Base-by-base conservation (phyloP, 352 stramenopile species). In the Pseudoperonospora humuli region DNA sequence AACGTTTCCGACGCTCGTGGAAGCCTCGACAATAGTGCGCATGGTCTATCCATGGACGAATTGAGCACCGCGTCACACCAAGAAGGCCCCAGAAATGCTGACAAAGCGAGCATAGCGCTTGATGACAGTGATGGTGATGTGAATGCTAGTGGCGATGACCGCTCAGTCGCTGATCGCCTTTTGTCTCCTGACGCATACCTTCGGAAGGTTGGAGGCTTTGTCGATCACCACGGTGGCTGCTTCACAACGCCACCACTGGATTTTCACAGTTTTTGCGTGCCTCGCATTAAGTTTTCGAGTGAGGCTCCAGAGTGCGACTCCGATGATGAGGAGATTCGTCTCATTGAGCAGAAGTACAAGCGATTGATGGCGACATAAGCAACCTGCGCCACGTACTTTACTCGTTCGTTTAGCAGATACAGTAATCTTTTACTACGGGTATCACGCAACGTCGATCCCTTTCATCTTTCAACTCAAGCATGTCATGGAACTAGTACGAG, bases 291-390 rank as follows among this genome's bases (percentile, higher is more conserved):
- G 33, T 84, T 79, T 58, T 50, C 62, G 4, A 44, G 19, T 7
- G 68, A 80, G 21, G 34, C 47, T 13, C 28, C 52, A 0, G 54
- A 52, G 29, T 65, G 47, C 27, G 77, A 90, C 49, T 87, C 77
- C 15, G 77, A 90, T 31, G 77, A 89, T 19, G 77, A 87, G 31
- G 77, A 90, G 43, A 66, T 87, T 20, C 61, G 70, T 6, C 66
- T 71, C 45, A 90, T 90, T 27, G 75, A 87, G 50, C 63, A 78
- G 21, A 90, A 90, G 39, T 90, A 90, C 50, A 70, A 67, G 39
- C 54, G 50, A 18, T 46, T 79, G 20, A 59, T 82, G 44, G 47
- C 50, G 29, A 47, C 50, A 10, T 74, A 45, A 69, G n/a, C 38
- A 25, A 33, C 35, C 25, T 40, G 37, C 33, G 25, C 31, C 20